These are phyloP conservation scores for Candida cerambycidarum DNA, from an alignment of 805 yeast species.

Conservation along the genomic window DNA sequence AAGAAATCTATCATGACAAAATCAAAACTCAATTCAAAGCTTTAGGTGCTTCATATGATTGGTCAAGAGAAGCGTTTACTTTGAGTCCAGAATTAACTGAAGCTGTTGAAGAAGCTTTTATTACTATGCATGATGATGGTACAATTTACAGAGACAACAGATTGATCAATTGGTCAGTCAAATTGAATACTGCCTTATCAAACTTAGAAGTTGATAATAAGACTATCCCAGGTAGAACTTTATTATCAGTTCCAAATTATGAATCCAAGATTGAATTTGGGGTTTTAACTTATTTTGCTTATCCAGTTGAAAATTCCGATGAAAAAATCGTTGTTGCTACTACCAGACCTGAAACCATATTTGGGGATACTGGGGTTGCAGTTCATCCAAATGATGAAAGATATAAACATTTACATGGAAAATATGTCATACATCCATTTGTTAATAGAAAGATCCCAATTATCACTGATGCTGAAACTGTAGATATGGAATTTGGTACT, in stretches of 20 bases:
- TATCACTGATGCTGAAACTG: slow-evolving; percentile 86
- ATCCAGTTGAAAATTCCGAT: slow-evolving; percentile 79
- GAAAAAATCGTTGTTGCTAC: slow-evolving; percentile 93
- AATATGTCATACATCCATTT: slow-evolving; percentile 87
- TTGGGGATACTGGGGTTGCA: slow-evolving; percentile 98
- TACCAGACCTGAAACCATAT: slow-evolving; percentile 97
- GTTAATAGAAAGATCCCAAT: slow-evolving; percentile 83
- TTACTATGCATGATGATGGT: slow-evolving; percentile 90
- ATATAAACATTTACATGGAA: slow-evolving; percentile 93
- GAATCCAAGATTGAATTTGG: slow-evolving; percentile 92
- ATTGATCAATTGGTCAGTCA: slow-evolving; percentile 95
- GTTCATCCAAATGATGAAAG: slow-evolving; percentile 95
- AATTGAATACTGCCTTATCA: slow-evolving; percentile 91
- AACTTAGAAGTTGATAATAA: slow-evolving; percentile 96
- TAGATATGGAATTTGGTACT: slow-evolving; percentile 99
- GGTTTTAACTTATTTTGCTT: slow-evolving; percentile 93
- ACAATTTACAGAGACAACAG: slow-evolving; percentile 91
- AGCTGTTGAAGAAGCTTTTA: slow-evolving; percentile 90
- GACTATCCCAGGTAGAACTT: slow-evolving; percentile 78
- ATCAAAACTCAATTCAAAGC: slow-evolving; percentile 82
- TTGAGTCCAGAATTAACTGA: slow-evolving; percentile 72
- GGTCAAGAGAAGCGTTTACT: slow-evolving; percentile 94
- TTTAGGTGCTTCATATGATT: slow-evolving; percentile 96
- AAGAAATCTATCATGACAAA: slow-evolving; percentile 84
- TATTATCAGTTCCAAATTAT: slow-evolving; percentile 84